These are phyloP conservation scores for Annulohypoxylon maeteangense DNA, from an alignment of 495 filamentous ascomycete genomes.

Conservation along the genomic window DNA sequence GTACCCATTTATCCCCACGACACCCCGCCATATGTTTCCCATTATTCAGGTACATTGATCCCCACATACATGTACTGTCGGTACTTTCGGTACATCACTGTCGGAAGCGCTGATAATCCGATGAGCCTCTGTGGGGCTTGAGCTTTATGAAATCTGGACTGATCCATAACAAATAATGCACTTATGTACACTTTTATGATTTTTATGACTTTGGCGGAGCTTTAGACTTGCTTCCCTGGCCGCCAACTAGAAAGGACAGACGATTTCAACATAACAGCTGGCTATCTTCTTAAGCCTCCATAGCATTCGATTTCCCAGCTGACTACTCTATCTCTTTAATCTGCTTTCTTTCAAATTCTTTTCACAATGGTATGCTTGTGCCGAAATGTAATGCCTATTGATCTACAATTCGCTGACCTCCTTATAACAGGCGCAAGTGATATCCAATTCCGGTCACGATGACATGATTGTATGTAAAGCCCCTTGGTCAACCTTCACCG, in stretches of 20 bases:
- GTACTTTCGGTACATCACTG: not conserved
- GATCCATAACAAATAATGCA: conserved; percentile 8
- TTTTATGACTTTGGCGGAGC: conserved; percentile 19
- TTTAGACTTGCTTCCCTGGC: conserved; percentile 35
- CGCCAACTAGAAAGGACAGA: conserved; percentile 21
- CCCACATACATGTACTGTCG: not conserved
- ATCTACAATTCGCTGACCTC: conserved; percentile 29
- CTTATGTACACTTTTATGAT: conserved; percentile 29
- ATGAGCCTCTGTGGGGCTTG: not conserved
- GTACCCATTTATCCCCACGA: conserved; percentile 19
- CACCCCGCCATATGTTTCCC: conserved; percentile 2
- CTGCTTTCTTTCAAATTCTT: not conserved
- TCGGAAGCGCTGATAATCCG: no score
- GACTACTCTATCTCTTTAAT: not conserved
- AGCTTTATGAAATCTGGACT: conserved; percentile 39
- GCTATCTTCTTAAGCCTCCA: not conserved
- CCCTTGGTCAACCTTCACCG: not conserved
- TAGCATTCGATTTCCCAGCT: not conserved
- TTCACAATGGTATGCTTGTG: conserved; percentile 41
- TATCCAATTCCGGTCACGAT: conserved; percentile 93
- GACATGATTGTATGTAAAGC: conserved; percentile 93
- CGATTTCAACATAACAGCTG: not conserved
- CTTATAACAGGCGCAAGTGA: conserved; percentile 72
- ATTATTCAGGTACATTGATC: not conserved
- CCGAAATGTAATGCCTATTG: not conserved